These are phyloP conservation scores for Mycena galopus DNA, from an alignment of 768 basidiomycete genomes.

Conservation along the genomic window DNA sequence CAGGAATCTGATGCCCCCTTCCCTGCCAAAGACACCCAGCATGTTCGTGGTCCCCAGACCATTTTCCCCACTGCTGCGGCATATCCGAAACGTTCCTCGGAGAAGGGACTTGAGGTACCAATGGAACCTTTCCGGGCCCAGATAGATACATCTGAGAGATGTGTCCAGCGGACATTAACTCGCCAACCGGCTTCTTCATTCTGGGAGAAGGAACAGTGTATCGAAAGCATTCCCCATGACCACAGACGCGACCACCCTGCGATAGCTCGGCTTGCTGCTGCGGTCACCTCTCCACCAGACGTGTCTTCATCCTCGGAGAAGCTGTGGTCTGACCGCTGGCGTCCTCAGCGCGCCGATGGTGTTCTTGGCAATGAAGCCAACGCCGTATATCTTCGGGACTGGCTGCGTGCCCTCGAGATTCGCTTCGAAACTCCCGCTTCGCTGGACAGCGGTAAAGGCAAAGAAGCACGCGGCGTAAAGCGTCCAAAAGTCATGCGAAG, in stretches of 20 bases:
- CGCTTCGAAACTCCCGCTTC: constrained; percentile 52
- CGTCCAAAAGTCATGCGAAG: constrained; percentile 71
- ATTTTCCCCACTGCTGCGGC: constrained; percentile 40
- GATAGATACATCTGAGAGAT: not conserved
- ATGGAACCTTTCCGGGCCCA: constrained; percentile 6
- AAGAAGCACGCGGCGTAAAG: constrained; percentile 58
- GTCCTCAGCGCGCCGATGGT: constrained; percentile 78
- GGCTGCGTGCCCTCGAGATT: constrained; percentile 80
- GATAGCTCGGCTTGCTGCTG: constrained; percentile 56
- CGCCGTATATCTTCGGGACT: constrained; percentile 80
- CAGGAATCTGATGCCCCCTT: constrained; percentile 51
- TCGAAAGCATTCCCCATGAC: constrained; percentile 47
- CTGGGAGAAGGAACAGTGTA: constrained; percentile 28
- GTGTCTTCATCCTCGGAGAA: constrained; percentile 51
- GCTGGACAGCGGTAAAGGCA: constrained; percentile 41
- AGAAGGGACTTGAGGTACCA: not conserved
- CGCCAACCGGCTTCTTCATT: constrained; percentile 15
- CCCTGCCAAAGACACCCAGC: constrained; percentile 66
- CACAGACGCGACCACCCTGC: constrained; percentile 61
- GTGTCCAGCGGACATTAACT: not conserved
- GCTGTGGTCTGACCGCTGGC: constrained; percentile 82
- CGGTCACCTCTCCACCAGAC: constrained; percentile 32
- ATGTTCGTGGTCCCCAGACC: constrained; percentile 71
- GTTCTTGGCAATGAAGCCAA: constrained; percentile 83
- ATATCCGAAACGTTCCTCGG: constrained; percentile 12